phyloP scores from a whole-genome alignment of 306 rosid species.

The Senna tora region DNA sequence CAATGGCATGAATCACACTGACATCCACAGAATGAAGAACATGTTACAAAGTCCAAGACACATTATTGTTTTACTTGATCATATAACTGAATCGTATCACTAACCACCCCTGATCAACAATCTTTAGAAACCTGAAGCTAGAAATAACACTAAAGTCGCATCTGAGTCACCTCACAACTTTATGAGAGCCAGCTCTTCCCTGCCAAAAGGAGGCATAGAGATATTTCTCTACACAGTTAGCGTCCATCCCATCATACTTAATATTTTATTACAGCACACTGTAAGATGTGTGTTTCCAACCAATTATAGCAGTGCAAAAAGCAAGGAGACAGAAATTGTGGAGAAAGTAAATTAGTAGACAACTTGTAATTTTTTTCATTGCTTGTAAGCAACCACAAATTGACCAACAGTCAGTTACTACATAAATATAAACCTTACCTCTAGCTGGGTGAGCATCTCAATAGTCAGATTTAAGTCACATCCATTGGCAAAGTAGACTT shows the following conservation, averaged over 20 bases:
- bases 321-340: conserved; percentile 17
- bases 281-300: conserved; percentile 4
- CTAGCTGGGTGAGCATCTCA: conserved; percentile 81
- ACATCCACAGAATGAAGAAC: conserved; percentile 20
- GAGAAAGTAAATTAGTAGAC: conserved; percentile 1
- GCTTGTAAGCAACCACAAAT: not conserved
- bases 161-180: conserved; percentile 48
- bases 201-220: conserved; percentile 53
- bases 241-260: conserved; percentile 38
- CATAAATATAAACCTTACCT: conserved; percentile 50
- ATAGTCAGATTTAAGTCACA: conserved; percentile 67
- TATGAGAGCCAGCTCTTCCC: conserved; percentile 45
- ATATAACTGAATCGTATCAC: conserved; percentile 4
- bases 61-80: conserved; percentile 1
- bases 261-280: conserved; percentile 19
- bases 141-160: conserved; percentile 29
- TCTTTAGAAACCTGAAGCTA: conserved; percentile 37
- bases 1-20: conserved; percentile 18
- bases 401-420: conserved; percentile 9
- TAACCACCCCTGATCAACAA: conserved; percentile 33
- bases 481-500: conserved; percentile 72
- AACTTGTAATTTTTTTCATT: conserved; percentile 2
- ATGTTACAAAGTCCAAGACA: not conserved
- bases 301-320: conserved; percentile 21
- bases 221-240: conserved; percentile 39